phyloP scores from a whole-genome alignment of 495 filamentous ascomycete genomes.

The Parathielavia hyrcaniae region DNA sequence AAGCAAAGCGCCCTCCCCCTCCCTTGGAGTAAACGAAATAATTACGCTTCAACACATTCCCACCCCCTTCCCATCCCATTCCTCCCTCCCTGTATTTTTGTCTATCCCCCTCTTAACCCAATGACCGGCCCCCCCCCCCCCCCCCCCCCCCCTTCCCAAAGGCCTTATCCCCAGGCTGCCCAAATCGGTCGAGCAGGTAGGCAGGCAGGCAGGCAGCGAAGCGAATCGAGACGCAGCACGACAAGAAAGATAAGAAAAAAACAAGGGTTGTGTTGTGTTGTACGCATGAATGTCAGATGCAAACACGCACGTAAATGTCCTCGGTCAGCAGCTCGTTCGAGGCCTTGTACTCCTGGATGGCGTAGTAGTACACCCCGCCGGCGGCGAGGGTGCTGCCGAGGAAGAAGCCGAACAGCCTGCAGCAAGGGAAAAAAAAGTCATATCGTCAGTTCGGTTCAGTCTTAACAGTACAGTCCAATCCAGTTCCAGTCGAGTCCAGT shows the following conservation, averaged over 20 bases:
- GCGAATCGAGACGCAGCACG: neutral
- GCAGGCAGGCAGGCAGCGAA: constrained; percentile 5
- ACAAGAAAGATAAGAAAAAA: constrained; percentile 12
- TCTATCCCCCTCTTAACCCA: neutral
- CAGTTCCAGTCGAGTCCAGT: neutral
- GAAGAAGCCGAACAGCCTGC: constrained; percentile 88
- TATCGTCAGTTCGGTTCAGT: neutral
- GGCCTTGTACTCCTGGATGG: constrained; percentile 85
- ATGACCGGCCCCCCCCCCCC: no score
- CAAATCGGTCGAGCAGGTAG: neutral
- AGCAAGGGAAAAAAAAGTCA: neutral
- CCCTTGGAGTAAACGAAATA: constrained; percentile 19
- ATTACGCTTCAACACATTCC: constrained; percentile 14
- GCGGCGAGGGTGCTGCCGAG: constrained; percentile 76
- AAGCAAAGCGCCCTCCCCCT: neutral
- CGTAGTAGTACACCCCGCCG: constrained; percentile 79
- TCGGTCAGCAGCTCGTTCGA: constrained; percentile 91
- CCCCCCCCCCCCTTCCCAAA: neutral
- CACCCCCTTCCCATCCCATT: no score
- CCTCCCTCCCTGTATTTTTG: constrained; percentile 11
- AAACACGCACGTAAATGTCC: constrained; percentile 83
- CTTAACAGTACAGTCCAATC: neutral
- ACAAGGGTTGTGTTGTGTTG: no score
- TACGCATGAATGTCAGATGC: constrained; percentile 37
- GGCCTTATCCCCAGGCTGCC: neutral